Evolutionary conservation across 495 filamentous ascomycete genomes (phyloP).

Genomic region (Friedmanniomyces simplex): DNA sequence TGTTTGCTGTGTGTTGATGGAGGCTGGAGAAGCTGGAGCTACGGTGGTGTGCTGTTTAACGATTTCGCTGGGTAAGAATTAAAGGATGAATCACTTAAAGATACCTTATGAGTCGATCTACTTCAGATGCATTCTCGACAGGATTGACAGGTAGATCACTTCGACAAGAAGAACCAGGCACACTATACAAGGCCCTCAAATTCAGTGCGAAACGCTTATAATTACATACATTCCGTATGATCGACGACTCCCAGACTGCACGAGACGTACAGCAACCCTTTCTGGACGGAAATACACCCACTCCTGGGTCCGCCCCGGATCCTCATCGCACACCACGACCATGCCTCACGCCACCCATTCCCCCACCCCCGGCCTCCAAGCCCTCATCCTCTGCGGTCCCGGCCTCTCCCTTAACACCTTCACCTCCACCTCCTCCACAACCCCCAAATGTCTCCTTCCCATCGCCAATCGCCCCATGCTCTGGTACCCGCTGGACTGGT

Average conservation of each 20-base stretch:
- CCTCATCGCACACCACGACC: no score
- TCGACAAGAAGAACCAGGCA: no score
- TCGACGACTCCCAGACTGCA: no score
- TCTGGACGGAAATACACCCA: background rate
- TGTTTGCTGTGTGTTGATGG: background rate
- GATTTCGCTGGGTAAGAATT: no score
- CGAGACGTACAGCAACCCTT: no score
- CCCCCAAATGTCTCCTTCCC: slow-evolving; percentile 81
- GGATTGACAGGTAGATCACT: no score
- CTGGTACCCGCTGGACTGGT: slow-evolving; percentile 88
- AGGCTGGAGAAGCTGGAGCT: background rate
- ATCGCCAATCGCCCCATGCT: slow-evolving; percentile 95
- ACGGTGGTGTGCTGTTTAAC: background rate
- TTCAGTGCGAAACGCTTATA: no score
- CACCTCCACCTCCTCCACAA: slow-evolving; percentile 77
- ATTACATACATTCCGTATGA: no score
- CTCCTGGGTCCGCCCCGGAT: background rate
- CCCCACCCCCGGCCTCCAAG: slow-evolving; percentile 67
- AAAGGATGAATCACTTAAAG: no score
- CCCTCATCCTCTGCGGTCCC: slow-evolving; percentile 84
- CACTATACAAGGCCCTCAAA: no score
- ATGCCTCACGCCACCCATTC: slow-evolving; percentile 69
- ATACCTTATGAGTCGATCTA: no score
- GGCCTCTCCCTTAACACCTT: slow-evolving; percentile 87
- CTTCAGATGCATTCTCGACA: no score